Conservation (phyloP, 139 green algal genomes). For the Chlorella vulgaris region DNA sequence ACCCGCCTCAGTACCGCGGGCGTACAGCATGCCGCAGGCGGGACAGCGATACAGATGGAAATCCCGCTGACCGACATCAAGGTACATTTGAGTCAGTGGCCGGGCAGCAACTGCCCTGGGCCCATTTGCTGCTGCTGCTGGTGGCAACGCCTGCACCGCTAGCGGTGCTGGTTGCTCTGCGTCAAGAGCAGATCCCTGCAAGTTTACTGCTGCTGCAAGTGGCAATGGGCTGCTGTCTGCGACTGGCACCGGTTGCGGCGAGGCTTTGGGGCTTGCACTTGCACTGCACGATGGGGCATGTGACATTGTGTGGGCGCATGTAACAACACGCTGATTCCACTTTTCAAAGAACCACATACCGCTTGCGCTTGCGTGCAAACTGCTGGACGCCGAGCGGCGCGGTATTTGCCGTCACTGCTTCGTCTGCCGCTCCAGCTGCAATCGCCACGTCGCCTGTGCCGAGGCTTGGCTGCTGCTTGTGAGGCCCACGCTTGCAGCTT, state of each 20-base stretch:
- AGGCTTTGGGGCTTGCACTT: not conserved
- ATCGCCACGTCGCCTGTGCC: not conserved
- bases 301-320: not conserved
- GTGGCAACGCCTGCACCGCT: no score
- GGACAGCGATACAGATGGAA: slow-evolving; percentile 49
- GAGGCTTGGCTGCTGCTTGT: not conserved
- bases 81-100: slow-evolving; percentile 44
- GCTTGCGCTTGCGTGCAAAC: slow-evolving; percentile 18
- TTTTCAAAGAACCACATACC: not conserved
- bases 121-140: not conserved
- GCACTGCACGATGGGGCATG: not conserved
- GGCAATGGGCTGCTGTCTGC: not conserved
- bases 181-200: no score
- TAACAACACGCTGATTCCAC: not conserved
- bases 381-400: no score
- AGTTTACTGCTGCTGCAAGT: not conserved
- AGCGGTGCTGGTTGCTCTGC: not conserved
- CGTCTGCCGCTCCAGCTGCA: not conserved
- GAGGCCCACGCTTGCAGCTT: not conserved
- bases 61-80: slow-evolving; percentile 57
- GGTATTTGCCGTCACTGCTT: not conserved
- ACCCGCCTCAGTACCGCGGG: slow-evolving; percentile 33
- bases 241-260: not conserved
- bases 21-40: slow-evolving; percentile 54
- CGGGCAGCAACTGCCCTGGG: not conserved